Evolutionary conservation across 2,329 filamentous ascomycete genomes (phyloP), one percentile per base, ranked within the genome.

Genomic region (Hymenoscyphus linearis): DNA sequence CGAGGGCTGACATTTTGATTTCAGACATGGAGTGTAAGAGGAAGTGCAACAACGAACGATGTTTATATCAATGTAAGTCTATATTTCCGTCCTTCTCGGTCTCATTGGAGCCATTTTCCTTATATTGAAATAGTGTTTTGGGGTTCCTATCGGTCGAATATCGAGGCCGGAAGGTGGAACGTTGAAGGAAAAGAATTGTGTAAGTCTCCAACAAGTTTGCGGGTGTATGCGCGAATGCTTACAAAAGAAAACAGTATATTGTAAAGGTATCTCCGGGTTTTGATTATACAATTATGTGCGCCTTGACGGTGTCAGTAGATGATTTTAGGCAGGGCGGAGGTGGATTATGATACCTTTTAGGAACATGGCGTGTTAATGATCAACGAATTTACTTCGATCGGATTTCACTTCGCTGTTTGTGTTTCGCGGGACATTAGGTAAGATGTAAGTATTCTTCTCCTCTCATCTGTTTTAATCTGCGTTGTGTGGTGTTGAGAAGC

Each of bases 231-330:
- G 16, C 25, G 31, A 16, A 3, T 47, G 16, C 36, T 47, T 6
- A 55, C 22, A 22, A 16, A 6, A 2, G 9, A 18, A 2, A 4
- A 18, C n/a, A 60, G 59, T 60, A 60, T 57, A 34, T 60, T 25
- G 59, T 60, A 16, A 60, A 37, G 16, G 31, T 60, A 14, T 50
- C 37, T 37, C 59, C 59, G 2, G 59, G 59, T 13, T 50, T 57
- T 53, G 59, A 60, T 57, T 60, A 52, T 35, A 60, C 59, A 7
- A 31, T 60, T 18, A 56, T 60, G 53, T 54, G 53, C 9, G 59
- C 59, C 5, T 40, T 60, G 9, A 53, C 59, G 18, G 40, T 60
- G 10, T 40, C 54, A 0, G 56, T 52, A 36, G 59, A 60, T 34
- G 59, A 60, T 60, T 37, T 56, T 4, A 52, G 54, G 53, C 18